A percentile compares a stretch with the other conserved stretches of the same genome.
Conservation (phyloP, 108 stramenopile genomes). For the Ochromonas danica region DNA sequence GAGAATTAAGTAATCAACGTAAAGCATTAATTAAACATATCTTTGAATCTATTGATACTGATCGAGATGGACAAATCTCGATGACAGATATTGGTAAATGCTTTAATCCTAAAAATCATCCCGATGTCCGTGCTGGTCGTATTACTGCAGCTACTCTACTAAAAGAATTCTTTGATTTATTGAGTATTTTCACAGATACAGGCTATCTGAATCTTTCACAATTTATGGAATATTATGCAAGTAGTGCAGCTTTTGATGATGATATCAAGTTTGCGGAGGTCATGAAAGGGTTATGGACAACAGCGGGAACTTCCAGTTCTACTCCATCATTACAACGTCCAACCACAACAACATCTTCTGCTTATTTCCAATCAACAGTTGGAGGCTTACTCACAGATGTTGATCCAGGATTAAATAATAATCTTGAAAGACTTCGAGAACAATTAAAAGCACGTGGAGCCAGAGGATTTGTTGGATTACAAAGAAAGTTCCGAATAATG, state of each 20-base stretch:
- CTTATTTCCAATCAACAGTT: background rate
- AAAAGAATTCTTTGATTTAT: conserved; percentile 25
- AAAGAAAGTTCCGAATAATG: conserved; percentile 55
- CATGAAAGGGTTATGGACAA: conserved; percentile 20
- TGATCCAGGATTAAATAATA: conserved; percentile 18
- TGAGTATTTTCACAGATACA: background rate
- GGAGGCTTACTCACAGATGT: background rate
- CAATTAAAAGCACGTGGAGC: conserved; percentile 35
- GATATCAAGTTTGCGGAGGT: conserved; percentile 21
- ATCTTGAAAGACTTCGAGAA: conserved; percentile 21
- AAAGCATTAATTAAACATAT: background rate
- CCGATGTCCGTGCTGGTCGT: conserved; percentile 28
- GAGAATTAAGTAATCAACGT: conserved; percentile 5
- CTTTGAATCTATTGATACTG: conserved; percentile 27
- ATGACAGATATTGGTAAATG: conserved; percentile 32
- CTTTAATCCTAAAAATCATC: conserved; percentile 43
- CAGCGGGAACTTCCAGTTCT: too few species aligned
- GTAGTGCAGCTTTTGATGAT: conserved; percentile 25
- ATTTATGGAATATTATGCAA: conserved; percentile 34
- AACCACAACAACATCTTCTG: background rate
- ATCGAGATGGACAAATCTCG: background rate
- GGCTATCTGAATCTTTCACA: background rate
- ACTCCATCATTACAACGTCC: conserved; percentile 1
- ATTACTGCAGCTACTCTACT: background rate
- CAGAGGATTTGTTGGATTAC: conserved; percentile 51